A percentile compares a stretch with the other conserved stretches of the same genome.
Conservation (phyloP, 1,284 basidiomycete genomes). For the Cutaneotrichosporon cyanovorans region DNA sequence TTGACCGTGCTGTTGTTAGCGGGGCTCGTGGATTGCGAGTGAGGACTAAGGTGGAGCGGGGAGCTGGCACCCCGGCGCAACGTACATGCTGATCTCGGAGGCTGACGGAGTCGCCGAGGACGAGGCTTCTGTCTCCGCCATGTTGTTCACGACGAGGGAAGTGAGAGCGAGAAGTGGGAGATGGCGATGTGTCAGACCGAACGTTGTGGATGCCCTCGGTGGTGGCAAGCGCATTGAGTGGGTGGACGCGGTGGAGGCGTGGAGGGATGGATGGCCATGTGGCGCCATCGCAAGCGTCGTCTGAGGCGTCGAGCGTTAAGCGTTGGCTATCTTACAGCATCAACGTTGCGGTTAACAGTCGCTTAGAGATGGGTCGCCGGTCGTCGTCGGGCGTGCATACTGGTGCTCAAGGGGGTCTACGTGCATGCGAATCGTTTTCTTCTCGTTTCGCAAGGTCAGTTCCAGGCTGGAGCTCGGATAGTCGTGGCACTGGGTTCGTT, state of each 20-base stretch:
- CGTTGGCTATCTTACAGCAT: too few relatives aligned
- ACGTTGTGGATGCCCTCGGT: neutral
- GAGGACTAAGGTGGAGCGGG: neutral
- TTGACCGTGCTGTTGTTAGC: slow-evolving; percentile 40
- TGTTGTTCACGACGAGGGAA: slow-evolving; percentile 5
- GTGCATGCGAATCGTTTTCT: too few relatives aligned
- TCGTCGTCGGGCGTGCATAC: too few relatives aligned
- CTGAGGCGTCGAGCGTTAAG: too few relatives aligned
- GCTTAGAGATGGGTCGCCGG: too few relatives aligned
- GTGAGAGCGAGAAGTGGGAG: neutral
- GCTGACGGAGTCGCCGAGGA: slow-evolving; percentile 12
- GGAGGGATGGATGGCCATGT: neutral
- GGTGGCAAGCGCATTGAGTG: neutral
- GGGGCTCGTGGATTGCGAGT: neutral
- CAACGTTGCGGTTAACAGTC: too few relatives aligned
- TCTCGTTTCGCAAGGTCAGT: too few relatives aligned
- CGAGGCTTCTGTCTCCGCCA: slow-evolving; percentile 17
- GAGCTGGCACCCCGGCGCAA: neutral
- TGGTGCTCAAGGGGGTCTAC: too few relatives aligned
- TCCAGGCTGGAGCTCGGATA: too few relatives aligned
- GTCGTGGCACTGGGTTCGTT: too few relatives aligned
- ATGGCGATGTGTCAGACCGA: too few relatives aligned
- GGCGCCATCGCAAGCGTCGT: neutral
- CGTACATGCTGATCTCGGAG: slow-evolving; percentile 28
- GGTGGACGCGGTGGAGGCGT: neutral